Evolutionary conservation across 306 rosid species (phyloP), one percentile per base, ranked within the genome.

Genomic region (Nissolia schottii): DNA sequence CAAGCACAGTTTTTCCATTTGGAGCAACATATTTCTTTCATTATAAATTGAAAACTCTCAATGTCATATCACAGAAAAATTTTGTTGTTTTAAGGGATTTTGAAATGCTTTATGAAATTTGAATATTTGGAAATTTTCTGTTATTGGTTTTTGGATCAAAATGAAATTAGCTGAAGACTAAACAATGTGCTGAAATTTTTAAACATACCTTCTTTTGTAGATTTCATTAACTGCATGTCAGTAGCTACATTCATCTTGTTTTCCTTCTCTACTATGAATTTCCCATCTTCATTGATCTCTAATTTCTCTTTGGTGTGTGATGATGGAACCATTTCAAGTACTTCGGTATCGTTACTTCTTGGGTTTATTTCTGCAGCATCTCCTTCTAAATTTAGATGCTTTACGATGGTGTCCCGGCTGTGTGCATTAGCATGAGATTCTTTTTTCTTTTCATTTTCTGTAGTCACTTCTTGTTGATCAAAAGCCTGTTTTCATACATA

Each of bases 401-500:
- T 18, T 51, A 34, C 51, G 6, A 7, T 4, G 23, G 15, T 51
- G 8, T 67, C 63, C 35, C 7, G 20, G 13, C 34, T 50, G 7
- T 27, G 27, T 6, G n/a, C 22, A 13, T 67, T 27, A 65, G 57
- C 7, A 24, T 8, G 14, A 7, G 19, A 0, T 59, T 32, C 45
- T 7, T 2, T 27, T 59, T 7, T n/a, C 15, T 65, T 9, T 65
- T 18, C 27, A 3, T 43, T 43, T 9, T 65, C 62, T 3, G 5
- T 2, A 10, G 48, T 79, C 16, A 32, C 75, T 46, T 43, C 38
- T 6, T 29, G 64, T 67, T 19, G 56, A 20, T 73, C 77, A 34
- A 27, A 22, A 13, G 9, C 77, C 81, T 80, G 77, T 75, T 70
- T 74, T 24, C 35, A n/a, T n/a, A n/a, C n/a, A n/a, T n/a, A n/a